Conservation (phyloP, 768 basidiomycete species). For the Pleurotus tuber-regium region DNA sequence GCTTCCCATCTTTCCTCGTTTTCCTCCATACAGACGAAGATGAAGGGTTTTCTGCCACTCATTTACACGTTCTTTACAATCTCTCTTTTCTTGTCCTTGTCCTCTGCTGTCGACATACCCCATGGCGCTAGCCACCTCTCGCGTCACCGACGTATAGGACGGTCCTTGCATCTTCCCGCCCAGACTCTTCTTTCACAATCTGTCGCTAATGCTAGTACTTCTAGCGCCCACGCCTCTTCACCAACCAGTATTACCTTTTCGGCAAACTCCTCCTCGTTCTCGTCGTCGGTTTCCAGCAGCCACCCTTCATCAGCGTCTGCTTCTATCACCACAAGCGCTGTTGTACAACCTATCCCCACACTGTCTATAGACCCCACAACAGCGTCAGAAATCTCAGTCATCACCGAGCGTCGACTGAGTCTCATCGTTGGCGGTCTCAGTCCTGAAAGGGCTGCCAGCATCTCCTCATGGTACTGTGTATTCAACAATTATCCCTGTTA, state of each 20-base stretch:
- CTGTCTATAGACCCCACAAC: slow-evolving; percentile 16
- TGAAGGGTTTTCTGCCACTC: slow-evolving; percentile 2
- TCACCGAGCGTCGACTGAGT: slow-evolving; percentile 35
- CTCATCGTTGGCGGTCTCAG: slow-evolving; percentile 39
- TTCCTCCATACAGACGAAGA: background rate
- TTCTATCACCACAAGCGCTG: background rate
- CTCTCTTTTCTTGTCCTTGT: background rate
- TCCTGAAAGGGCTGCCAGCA: slow-evolving; percentile 25
- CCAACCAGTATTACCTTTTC: background rate
- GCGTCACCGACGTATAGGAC: slow-evolving; percentile 1
- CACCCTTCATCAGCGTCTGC: background rate
- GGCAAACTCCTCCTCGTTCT: background rate
- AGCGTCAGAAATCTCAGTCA: slow-evolving; percentile 27
- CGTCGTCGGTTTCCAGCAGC: background rate
- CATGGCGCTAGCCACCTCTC: background rate
- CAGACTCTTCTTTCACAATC: background rate
- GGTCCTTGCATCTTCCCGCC: background rate
- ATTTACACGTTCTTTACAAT: slow-evolving; percentile 1
- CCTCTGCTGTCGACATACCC: background rate
- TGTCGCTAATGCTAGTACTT: background rate
- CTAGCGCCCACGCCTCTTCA: background rate
- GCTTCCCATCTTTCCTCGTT: no score
- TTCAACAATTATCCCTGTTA: background rate
- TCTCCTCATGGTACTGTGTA: slow-evolving; percentile 36
- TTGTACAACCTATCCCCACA: background rate